Conservation (phyloP, 2,329 filamentous ascomycete species). For the Didymella lethalis region DNA sequence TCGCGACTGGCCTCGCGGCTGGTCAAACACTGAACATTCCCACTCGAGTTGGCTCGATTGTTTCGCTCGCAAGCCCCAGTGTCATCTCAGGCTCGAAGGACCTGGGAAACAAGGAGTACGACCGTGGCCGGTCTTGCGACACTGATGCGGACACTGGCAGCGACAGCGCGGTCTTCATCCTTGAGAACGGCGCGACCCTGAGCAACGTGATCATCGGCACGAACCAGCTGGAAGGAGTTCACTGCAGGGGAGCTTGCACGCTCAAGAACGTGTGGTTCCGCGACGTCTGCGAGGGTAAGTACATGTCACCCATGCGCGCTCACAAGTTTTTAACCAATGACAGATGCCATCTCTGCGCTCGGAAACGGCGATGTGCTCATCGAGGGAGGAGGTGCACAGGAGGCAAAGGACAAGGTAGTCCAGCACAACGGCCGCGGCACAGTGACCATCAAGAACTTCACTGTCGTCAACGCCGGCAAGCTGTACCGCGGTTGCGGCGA, state of each 20-base stretch:
- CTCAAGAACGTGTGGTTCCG: slow-evolving; percentile 38
- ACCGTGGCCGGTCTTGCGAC: slow-evolving; percentile 20
- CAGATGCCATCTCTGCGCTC: slow-evolving; percentile 31
- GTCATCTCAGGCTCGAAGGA: slow-evolving; percentile 23
- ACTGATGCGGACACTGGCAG: slow-evolving; percentile 23
- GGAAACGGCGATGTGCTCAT: slow-evolving; percentile 37
- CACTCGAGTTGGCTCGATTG: slow-evolving; percentile 33
- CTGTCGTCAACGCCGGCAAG: slow-evolving; percentile 56
- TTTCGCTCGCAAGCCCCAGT: slow-evolving; percentile 30
- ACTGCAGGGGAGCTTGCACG: slow-evolving; percentile 58
- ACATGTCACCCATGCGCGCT: too few species aligned
- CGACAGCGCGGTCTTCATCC: slow-evolving; percentile 57
- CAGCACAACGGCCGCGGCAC: slow-evolving; percentile 44
- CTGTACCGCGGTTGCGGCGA: slow-evolving; percentile 58
- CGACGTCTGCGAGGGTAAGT: slow-evolving; percentile 33
- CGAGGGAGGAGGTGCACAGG: slow-evolving; percentile 45
- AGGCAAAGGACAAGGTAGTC: slow-evolving; percentile 42
- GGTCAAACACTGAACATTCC: slow-evolving; percentile 43
- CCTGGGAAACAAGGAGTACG: slow-evolving; percentile 22
- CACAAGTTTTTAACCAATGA: neutral
- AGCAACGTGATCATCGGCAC: slow-evolving; percentile 62
- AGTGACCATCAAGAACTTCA: slow-evolving; percentile 50
- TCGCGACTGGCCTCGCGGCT: slow-evolving; percentile 34
- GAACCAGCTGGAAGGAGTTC: slow-evolving; percentile 58
- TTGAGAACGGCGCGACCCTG: slow-evolving; percentile 57